Evolutionary conservation across 192 early-diverging fungal genomes (phyloP).

Genomic region (Backusella morwellensis): DNA sequence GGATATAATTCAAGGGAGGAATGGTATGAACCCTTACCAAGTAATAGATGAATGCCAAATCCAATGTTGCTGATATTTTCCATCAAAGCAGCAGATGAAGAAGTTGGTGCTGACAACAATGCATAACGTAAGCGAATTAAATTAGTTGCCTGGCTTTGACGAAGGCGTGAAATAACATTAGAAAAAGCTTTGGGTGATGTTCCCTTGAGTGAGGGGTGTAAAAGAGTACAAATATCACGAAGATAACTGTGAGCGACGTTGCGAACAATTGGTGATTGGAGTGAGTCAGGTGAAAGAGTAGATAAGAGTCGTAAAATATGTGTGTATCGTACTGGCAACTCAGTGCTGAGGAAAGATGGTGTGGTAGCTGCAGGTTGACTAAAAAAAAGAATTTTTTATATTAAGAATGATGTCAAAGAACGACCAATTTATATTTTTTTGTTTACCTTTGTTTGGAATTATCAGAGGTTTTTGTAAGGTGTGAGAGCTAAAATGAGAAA

Average conservation of each 20-base stretch:
- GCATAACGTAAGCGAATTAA: conserved; percentile 29
- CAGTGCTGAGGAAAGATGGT: conserved; percentile 23
- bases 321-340: conserved; percentile 29
- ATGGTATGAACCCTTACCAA: conserved; percentile 7
- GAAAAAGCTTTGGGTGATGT: conserved; percentile 17
- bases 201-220: conserved; percentile 8
- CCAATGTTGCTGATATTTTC: conserved; percentile 23
- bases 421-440: neutral
- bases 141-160: conserved; percentile 22
- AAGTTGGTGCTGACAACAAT: conserved; percentile 11
- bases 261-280: conserved; percentile 19
- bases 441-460: conserved; percentile 9
- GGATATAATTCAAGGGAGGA: neutral
- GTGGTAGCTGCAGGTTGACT: conserved; percentile 15
- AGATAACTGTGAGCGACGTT: conserved; percentile 27
- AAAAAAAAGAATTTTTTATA: neutral
- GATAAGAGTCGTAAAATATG: conserved; percentile 27
- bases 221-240: conserved; percentile 22
- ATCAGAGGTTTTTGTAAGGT: conserved; percentile 13
- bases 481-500: conserved; percentile 11
- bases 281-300: conserved; percentile 6
- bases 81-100: conserved; percentile 15
- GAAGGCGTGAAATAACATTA: conserved; percentile 11
- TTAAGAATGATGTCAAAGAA: conserved; percentile 8
- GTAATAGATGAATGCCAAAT: conserved; percentile 20